These are phyloP conservation scores for Pelagophyceae sp. DNA, from an alignment of 352 stramenopile genomes.

Conservation along the genomic window DNA sequence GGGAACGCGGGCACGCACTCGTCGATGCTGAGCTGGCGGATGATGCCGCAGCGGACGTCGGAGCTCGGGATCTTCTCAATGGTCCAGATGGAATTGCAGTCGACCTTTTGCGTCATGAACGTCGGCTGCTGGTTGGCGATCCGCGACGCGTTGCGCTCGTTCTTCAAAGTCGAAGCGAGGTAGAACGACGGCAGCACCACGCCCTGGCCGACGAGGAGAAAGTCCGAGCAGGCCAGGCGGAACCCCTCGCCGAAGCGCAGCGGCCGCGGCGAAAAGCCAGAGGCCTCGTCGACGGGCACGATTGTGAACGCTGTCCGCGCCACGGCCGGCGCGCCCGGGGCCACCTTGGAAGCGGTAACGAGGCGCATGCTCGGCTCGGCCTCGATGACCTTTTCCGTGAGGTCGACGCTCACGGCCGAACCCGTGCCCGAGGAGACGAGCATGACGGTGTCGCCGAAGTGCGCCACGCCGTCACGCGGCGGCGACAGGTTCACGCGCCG, in stretches of 20 bases:
- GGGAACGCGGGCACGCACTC: slow-evolving; percentile 2
- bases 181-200: not conserved
- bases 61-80: slow-evolving; percentile 1
- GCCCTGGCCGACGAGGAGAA: not conserved
- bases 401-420: slow-evolving; percentile 21
- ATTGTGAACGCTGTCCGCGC: slow-evolving; percentile 24
- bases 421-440: slow-evolving; percentile 11
- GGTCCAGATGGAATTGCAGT: not conserved
- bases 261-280: not conserved
- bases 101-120: not conserved
- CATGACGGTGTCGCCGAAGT: slow-evolving; percentile 33
- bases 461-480: slow-evolving; percentile 10
- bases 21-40: not conserved
- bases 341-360: slow-evolving; percentile 1
- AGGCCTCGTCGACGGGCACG: not conserved
- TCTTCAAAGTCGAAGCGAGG: slow-evolving; percentile 14
- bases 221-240: slow-evolving; percentile 6
- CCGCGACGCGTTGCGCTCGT: not conserved
- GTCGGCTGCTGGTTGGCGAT: slow-evolving; percentile 1
- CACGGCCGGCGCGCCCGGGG: not conserved
- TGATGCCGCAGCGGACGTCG: not conserved
- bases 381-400: slow-evolving; percentile 26
- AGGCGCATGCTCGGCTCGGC: not conserved
- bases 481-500: slow-evolving; percentile 17
- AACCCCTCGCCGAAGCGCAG: slow-evolving; percentile 10